phyloP scores from a whole-genome alignment of 345 rosid genomes.

The Abelmoschus esculentus region DNA sequence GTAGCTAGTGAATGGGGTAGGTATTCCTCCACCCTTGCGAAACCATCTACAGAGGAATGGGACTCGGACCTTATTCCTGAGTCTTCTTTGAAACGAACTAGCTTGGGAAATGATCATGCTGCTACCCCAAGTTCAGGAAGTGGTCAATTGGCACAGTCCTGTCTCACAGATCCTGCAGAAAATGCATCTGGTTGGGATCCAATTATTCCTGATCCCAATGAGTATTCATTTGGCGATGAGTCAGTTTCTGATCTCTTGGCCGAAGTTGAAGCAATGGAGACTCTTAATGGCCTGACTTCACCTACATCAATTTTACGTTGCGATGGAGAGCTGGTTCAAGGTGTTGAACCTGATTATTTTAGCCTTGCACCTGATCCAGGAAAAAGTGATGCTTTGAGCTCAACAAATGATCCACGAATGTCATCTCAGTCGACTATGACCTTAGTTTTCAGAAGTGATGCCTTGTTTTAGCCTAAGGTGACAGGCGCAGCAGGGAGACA shows the following conservation, averaged over 20 bases:
- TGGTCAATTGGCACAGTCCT: constrained; percentile 36
- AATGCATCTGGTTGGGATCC: constrained; percentile 65
- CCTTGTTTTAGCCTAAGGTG: too few relatives aligned
- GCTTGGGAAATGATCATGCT: constrained; percentile 39
- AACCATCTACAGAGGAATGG: constrained; percentile 41
- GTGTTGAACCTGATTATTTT: constrained; percentile 69
- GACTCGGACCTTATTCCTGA: constrained; percentile 37
- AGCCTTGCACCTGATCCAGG: constrained; percentile 54
- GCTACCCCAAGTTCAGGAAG: constrained; percentile 59
- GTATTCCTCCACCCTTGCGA: constrained; percentile 32
- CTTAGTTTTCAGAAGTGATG: neutral
- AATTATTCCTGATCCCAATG: constrained; percentile 55
- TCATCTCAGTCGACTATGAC: constrained; percentile 29
- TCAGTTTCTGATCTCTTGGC: constrained; percentile 98
- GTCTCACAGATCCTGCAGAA: constrained; percentile 29
- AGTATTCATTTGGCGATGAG: constrained; percentile 64
- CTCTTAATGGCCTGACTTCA: constrained; percentile 62
- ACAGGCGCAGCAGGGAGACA: too few relatives aligned
- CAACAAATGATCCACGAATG: constrained; percentile 52
- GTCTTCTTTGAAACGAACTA: constrained; percentile 42
- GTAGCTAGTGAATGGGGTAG: constrained; percentile 50
- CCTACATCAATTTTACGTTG: constrained; percentile 60
- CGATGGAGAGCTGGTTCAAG: constrained; percentile 40
- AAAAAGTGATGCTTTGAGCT: constrained; percentile 67
- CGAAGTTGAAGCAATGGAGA: constrained; percentile 99